Conservation (phyloP, 352 stramenopile species). For the Nothophytophthora sp. region DNA sequence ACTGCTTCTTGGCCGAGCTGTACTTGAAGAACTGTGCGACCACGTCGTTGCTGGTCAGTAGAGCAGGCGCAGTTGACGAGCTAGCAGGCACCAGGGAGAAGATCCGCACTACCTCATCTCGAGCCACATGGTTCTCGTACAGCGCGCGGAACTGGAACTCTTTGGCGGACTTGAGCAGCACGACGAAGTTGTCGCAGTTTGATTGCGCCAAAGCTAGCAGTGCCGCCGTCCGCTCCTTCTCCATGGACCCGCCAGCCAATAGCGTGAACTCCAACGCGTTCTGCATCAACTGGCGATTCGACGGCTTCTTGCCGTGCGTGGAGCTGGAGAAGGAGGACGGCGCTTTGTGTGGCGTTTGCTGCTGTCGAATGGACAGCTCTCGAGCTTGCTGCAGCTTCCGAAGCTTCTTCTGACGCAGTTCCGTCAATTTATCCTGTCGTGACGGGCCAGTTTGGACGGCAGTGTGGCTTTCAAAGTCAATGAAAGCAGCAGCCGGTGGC, state of each 20-base stretch:
- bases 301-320: slow-evolving; percentile 36
- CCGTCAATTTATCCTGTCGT: slow-evolving; percentile 35
- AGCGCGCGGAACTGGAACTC: slow-evolving; percentile 77
- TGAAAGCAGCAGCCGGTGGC: slow-evolving; percentile 13
- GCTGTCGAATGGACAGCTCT: slow-evolving; percentile 32
- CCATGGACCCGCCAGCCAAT: slow-evolving; percentile 60
- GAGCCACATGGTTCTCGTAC: slow-evolving; percentile 62
- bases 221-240: slow-evolving; percentile 50
- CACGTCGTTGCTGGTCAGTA: slow-evolving; percentile 17
- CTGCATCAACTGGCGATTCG: slow-evolving; percentile 74
- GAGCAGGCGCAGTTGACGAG: slow-evolving; percentile 27
- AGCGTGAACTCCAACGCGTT: slow-evolving; percentile 84
- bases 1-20: slow-evolving; percentile 84
- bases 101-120: slow-evolving; percentile 38
- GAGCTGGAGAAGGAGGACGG: slow-evolving; percentile 6
- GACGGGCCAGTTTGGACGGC: background rate
- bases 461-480: slow-evolving; percentile 8
- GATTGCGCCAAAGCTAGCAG: slow-evolving; percentile 49
- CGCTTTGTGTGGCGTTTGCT: slow-evolving; percentile 27
- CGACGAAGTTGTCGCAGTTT: slow-evolving; percentile 66
- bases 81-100: slow-evolving; percentile 38
- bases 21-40: slow-evolving; percentile 85
- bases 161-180: slow-evolving; percentile 71
- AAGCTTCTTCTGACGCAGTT: slow-evolving; percentile 65
- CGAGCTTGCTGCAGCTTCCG: slow-evolving; percentile 56